A percentile compares a stretch with the other conserved stretches of the same genome.
These are phyloP conservation scores for Kernera saxatilis DNA, from an alignment of 345 rosid genomes.

Conservation along the genomic window DNA sequence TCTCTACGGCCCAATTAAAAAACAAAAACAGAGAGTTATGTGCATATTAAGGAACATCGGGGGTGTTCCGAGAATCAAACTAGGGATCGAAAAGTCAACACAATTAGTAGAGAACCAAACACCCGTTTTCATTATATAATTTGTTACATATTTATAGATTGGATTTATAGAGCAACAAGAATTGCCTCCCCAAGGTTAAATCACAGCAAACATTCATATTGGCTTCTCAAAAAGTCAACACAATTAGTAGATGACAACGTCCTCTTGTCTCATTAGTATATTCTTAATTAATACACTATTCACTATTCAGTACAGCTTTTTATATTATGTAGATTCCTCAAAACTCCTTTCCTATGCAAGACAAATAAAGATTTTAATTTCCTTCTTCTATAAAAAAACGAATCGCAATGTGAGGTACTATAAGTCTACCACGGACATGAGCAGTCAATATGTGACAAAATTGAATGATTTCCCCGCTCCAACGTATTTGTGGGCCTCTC, in stretches of 20 bases:
- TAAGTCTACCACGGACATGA: constrained; percentile 4
- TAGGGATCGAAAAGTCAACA: no score
- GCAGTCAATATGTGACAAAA: constrained; percentile 23
- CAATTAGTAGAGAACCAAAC: no score
- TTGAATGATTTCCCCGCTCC: constrained; percentile 33
- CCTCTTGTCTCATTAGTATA: neutral
- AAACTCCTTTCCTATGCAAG: neutral
- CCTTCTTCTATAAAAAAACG: no score
- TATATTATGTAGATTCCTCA: neutral
- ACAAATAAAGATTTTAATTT: neutral
- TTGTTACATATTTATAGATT: no score
- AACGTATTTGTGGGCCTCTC: constrained; percentile 11
- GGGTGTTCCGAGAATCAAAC: neutral
- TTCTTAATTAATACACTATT: neutral
- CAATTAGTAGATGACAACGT: constrained; percentile 6
- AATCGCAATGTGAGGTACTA: neutral
- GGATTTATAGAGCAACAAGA: no score
- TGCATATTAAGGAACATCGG: no score
- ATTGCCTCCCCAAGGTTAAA: no score
- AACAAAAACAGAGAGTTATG: no score
- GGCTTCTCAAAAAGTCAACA: constrained; percentile 3
- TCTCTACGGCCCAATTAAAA: neutral
- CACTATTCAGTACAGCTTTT: neutral
- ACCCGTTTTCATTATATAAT: no score
- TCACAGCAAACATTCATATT: neutral